These are phyloP conservation scores for Coemansia sp. DNA, from an alignment of 192 early-diverging fungal genomes.

Conservation along the genomic window DNA sequence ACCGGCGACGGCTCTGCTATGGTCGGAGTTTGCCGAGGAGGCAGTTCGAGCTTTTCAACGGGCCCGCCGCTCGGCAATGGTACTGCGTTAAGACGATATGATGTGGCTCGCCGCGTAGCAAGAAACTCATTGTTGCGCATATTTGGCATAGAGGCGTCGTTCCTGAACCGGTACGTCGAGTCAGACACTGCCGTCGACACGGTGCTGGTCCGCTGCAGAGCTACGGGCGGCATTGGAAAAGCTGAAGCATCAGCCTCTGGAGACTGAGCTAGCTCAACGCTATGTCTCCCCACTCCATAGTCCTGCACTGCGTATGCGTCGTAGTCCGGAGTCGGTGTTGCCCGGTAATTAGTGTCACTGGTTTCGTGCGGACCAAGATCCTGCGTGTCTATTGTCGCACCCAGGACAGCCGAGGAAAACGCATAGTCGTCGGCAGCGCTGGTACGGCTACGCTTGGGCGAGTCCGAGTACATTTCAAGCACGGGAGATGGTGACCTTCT, in stretches of 20 bases:
- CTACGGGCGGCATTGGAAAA: not conserved
- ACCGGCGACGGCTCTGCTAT: slow-evolving; percentile 3
- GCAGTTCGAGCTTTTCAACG: not conserved
- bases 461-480: not conserved
- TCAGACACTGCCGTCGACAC: slow-evolving; percentile 1
- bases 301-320: not conserved
- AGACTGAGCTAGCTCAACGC: not conserved
- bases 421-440: not conserved
- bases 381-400: not conserved
- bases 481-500: not conserved
- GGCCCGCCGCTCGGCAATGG: not conserved
- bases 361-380: not conserved
- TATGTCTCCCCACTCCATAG: not conserved
- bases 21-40: not conserved
- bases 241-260: not conserved
- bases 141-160: not conserved
- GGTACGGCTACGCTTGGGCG: not conserved
- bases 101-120: not conserved
- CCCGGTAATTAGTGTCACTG: not conserved
- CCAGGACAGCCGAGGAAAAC: not conserved
- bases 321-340: not conserved
- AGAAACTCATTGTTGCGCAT: not conserved
- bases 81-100: not conserved
- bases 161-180: not conserved
- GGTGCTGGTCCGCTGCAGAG: not conserved